Conservation (phyloP, 495 filamentous ascomycete species). For the Pseudevernia furfuracea region DNA sequence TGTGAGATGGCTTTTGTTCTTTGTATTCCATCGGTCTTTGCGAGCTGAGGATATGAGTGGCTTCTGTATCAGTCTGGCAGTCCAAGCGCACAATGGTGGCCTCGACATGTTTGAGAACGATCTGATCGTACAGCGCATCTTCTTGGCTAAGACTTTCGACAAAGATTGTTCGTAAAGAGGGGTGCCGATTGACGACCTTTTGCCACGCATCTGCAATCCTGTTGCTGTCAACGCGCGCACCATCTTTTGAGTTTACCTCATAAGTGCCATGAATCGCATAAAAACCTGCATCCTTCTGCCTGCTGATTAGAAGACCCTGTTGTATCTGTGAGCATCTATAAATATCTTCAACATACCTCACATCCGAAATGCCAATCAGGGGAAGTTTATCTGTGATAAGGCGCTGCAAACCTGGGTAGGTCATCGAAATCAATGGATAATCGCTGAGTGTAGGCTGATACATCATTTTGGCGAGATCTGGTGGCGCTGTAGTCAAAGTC, state of each 20-base stretch:
- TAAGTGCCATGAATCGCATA: slow-evolving; percentile 58
- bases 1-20: slow-evolving; percentile 37
- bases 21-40: slow-evolving; percentile 35
- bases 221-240: slow-evolving; percentile 30
- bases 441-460: slow-evolving; percentile 52
- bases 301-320: slow-evolving; percentile 57
- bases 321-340: slow-evolving; percentile 65
- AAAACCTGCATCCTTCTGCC: slow-evolving; percentile 46
- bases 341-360: slow-evolving; percentile 48
- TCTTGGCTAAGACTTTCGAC: slow-evolving; percentile 40
- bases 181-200: slow-evolving; percentile 42
- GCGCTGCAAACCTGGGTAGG: slow-evolving; percentile 46
- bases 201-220: slow-evolving; percentile 42
- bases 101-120: slow-evolving; percentile 41
- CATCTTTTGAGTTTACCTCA: slow-evolving; percentile 40
- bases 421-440: slow-evolving; percentile 55
- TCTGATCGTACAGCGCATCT: slow-evolving; percentile 40
- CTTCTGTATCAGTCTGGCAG: slow-evolving; percentile 33
- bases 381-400: slow-evolving; percentile 35
- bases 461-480: slow-evolving; percentile 40
- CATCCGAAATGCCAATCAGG: slow-evolving; percentile 38
- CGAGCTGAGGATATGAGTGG: slow-evolving; percentile 31
- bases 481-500: slow-evolving; percentile 44
- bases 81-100: slow-evolving; percentile 30
- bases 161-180: slow-evolving; percentile 47